Base-by-base conservation (phyloP, 2,329 filamentous ascomycete genomes). In the Penicillium sp. region DNA sequence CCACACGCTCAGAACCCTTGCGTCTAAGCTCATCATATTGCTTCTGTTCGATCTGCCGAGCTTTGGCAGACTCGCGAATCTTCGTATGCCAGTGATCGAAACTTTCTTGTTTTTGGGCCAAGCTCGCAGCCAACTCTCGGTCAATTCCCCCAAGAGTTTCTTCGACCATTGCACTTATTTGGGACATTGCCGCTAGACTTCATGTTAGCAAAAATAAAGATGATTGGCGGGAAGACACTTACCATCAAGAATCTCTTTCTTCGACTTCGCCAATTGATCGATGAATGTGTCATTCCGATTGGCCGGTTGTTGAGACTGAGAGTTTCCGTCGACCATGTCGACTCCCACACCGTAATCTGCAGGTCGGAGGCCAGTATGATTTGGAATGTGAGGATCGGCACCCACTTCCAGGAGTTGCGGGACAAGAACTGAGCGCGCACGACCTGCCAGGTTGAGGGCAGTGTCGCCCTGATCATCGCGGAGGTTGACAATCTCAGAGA, bases 341-440 rank as follows among this genome's bases (percentile, higher is more conserved):
- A 85, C 84, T 5, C 91, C 91, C 28, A 97, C 90, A 9, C 93
- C 93, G 76, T 99, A 99, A 71, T 97, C 94, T n/a, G 91, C 81
- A 1, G 94, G 92, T 37, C 90, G 84, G 12, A 97, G 81, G 19
- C 93, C 92, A 42, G 92, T 92, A 46, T 91, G 86, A 67, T 99
- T 99, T 6, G 91, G 84, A 67, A 97, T 92, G 50, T 88, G 86
- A n/a, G 91, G 88, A 72, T 97, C 91, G 1, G 94, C 94, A 54
- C 93, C 91, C 41, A 99, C 92, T 74, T 99, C 94, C 11, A 97
- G 81, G 31, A 99, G 80, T 70, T 99, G 94, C n/a, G 91, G 93
- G 55, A 97, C 96, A 65, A 99, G 96, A 66, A 91, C 95, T 70
- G 96, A 97, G 22, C 91, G 91, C 63, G 97, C 96, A 58, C 94